Conservation (phyloP, 2,329 filamentous ascomycete species). For the Orbilia quercus region DNA sequence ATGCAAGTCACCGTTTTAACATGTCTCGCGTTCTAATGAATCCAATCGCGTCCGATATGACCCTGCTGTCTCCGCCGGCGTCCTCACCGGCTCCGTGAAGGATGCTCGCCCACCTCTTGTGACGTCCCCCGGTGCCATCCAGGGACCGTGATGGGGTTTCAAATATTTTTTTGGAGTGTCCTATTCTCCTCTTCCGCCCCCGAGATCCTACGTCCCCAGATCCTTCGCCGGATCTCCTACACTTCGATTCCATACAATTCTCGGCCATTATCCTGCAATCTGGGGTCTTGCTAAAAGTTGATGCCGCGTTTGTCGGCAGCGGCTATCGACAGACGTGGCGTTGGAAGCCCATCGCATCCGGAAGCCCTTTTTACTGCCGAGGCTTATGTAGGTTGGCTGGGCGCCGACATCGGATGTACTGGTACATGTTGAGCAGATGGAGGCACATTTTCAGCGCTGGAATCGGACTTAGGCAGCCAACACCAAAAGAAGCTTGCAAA, state of each 20-base stretch:
- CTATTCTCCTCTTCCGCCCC: not conserved
- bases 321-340: not conserved
- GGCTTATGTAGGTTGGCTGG: too few species aligned
- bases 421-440: slow-evolving; percentile 6
- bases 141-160: not conserved
- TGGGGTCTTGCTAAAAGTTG: not conserved
- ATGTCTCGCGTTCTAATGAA: slow-evolving; percentile 28
- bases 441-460: not conserved
- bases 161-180: not conserved
- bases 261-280: slow-evolving; percentile 3
- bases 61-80: slow-evolving; percentile 7
- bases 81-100: not conserved
- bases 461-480: not conserved
- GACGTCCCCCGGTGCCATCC: not conserved
- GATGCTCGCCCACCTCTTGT: not conserved
- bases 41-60: not conserved
- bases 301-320: slow-evolving; percentile 1
- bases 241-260: too few species aligned
- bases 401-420: not conserved
- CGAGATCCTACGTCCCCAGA: not conserved
- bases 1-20: slow-evolving; percentile 9
- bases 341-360: not conserved
- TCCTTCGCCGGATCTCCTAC: slow-evolving; percentile 8
- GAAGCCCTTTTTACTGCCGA: not conserved
- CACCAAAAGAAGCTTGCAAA: not conserved